Conservation (phyloP, 1,139 yeast genomes). For the Geotrichum phurueaensis region DNA sequence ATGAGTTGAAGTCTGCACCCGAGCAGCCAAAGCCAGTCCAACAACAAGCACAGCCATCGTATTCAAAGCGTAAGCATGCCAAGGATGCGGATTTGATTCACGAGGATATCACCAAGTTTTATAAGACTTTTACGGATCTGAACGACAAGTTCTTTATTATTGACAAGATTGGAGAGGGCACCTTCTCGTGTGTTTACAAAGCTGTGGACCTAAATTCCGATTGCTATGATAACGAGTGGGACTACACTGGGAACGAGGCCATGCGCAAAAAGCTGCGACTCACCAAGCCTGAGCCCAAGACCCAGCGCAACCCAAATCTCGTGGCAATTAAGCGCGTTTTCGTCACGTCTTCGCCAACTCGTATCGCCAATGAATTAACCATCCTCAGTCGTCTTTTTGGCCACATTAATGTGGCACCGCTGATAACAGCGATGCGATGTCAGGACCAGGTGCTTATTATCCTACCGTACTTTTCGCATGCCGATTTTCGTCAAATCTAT, state of each 20-base stretch:
- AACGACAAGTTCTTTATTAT: constrained; percentile 56
- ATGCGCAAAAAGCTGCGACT: constrained; percentile 5
- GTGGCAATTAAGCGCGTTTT: constrained; percentile 92
- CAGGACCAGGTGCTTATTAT: constrained; percentile 93
- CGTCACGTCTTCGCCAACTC: constrained; percentile 88
- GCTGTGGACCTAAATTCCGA: constrained; percentile 58
- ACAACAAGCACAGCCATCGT: neutral
- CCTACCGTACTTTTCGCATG: constrained; percentile 83
- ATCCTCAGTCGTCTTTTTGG: constrained; percentile 63
- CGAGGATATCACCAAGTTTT: constrained; percentile 57
- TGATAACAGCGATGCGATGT: constrained; percentile 76
- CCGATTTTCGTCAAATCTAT: constrained; percentile 82
- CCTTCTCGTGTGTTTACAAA: constrained; percentile 84
- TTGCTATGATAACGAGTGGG: constrained; percentile 29
- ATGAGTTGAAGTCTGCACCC: neutral
- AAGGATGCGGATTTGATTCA: neutral
- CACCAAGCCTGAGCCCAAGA: neutral
- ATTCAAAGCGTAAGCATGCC: neutral
- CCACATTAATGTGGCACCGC: constrained; percentile 74
- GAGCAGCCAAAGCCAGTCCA: neutral
- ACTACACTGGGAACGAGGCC: constrained; percentile 9
- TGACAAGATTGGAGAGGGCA: constrained; percentile 92
- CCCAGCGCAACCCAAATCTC: constrained; percentile 39
- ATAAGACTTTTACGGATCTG: constrained; percentile 57
- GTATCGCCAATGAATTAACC: constrained; percentile 82